Base-by-base conservation (phyloP, 306 rosid species). In the Geum urbanum region DNA sequence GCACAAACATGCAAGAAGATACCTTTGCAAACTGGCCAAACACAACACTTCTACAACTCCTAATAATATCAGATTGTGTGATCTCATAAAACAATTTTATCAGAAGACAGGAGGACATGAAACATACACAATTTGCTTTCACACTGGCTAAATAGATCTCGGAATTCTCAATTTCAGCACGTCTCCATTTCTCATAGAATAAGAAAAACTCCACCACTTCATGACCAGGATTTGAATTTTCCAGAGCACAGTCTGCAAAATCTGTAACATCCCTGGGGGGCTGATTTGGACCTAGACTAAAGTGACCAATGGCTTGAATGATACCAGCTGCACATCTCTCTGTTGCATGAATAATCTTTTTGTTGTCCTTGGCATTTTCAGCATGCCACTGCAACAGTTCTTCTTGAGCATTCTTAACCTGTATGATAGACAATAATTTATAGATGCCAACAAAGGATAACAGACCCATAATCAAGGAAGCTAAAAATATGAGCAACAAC, bases 401-500 rank as follows among this genome's bases (percentile, higher is more conserved):
- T 80, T 91, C 99, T 82, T 94, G 97, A 66, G 99, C 99, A 57
- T 94, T 94, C 84, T 88, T 94, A 72, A 94, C 99, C 99, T 94
- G 72, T 56, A 80, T n/a, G 62, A 78, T 16, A 69, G 70, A 72
- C 46, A 72, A 55, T 75, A 15, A 39, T 66, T 24, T 60, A 69
- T 80, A 44, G 56, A 32, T 73, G 11, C 50, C 45, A 27, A 75
- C 18, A 54, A 50, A 27, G 46, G 54, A 63, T 47, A 69, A 74
- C 20, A 68, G 32, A 55, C 73, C 47, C 43, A 51, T 48, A 76
- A 32, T 27, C 0, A 27, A 58, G 27, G 65, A 60, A 45, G 16
- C 15, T 15, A 32, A 57, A 12, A 32, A 5, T 9, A 20, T 6
- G 37, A 55, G 9, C 35, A 13, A 35, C 46, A 35, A 2, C 9